Conservation (phyloP, 331 rosid genomes). For the Ulmus americana region DNA sequence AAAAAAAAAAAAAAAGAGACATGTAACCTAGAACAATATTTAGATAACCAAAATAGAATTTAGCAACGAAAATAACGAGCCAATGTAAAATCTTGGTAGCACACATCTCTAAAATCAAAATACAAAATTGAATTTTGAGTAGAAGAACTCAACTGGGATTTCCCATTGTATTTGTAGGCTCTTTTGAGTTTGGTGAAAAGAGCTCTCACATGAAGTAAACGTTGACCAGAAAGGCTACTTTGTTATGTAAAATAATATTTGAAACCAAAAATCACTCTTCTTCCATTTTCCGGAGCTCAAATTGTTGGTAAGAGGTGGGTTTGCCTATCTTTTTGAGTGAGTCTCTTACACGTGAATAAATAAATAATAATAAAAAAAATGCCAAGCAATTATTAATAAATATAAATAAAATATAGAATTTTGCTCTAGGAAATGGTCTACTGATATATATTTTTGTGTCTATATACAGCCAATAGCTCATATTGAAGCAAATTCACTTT, state of each 20-base stretch:
- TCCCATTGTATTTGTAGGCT: no score
- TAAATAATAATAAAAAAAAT: neutral
- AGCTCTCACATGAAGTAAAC: no score
- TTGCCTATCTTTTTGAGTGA: conserved; percentile 12
- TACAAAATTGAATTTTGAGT: no score
- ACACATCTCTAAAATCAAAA: no score
- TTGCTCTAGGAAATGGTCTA: neutral
- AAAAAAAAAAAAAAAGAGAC: no score
- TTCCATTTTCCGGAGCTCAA: conserved; percentile 1
- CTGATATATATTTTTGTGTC: neutral
- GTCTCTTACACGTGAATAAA: neutral
- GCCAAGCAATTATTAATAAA: neutral
- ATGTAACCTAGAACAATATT: no score
- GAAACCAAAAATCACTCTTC: conserved; percentile 1
- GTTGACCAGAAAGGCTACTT: no score
- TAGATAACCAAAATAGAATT: no score
- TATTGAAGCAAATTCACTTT: neutral
- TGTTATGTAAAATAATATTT: neutral
- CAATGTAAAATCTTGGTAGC: no score
- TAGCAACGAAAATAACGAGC: no score
- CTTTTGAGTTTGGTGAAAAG: no score
- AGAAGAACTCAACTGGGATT: no score
- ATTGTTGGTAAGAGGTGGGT: conserved; percentile 1
- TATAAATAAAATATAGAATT: neutral
- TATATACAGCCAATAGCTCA: neutral